Evolutionary conservation across 768 basidiomycete species (phyloP).

Genomic region (Phlegmacium glaucopus): DNA sequence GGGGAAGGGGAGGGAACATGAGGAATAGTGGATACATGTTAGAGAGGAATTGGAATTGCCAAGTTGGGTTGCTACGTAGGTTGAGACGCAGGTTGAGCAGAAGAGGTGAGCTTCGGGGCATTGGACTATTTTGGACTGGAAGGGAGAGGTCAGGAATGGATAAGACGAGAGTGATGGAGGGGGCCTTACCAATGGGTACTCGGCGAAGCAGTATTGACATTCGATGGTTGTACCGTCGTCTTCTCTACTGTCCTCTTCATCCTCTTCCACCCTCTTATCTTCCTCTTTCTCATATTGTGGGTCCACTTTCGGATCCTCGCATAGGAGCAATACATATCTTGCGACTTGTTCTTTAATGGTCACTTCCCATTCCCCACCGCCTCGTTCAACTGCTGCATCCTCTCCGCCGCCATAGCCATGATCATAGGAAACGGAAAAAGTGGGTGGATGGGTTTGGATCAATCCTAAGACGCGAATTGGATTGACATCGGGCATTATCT

Average conservation of each 20-base stretch:
- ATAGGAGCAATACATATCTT: constrained; percentile 32
- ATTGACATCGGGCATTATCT: constrained; percentile 70
- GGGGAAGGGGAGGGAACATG: constrained; percentile 66
- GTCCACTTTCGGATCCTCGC: constrained; percentile 59
- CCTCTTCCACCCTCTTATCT: constrained; percentile 30
- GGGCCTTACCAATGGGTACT: constrained; percentile 63
- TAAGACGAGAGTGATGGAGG: background rate
- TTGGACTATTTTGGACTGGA: constrained; percentile 79
- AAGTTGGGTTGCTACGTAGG: constrained; percentile 65
- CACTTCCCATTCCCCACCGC: too few species aligned
- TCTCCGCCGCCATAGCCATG: constrained; percentile 48
- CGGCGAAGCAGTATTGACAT: constrained; percentile 84
- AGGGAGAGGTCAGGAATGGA: background rate
- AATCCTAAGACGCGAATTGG: constrained; percentile 50
- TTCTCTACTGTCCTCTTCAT: constrained; percentile 27
- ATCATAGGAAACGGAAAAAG: too few species aligned
- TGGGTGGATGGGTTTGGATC: constrained; percentile 38
- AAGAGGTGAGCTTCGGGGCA: constrained; percentile 90
- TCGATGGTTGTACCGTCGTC: constrained; percentile 74
- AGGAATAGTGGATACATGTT: constrained; percentile 80
- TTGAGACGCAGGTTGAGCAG: constrained; percentile 67
- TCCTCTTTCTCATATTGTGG: too few species aligned
- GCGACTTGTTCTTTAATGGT: constrained; percentile 22
- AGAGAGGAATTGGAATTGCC: constrained; percentile 60
- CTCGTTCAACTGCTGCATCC: constrained; percentile 52